Evolutionary conservation across 768 basidiomycete species (phyloP).

Genomic region (Mrakia frigida): DNA sequence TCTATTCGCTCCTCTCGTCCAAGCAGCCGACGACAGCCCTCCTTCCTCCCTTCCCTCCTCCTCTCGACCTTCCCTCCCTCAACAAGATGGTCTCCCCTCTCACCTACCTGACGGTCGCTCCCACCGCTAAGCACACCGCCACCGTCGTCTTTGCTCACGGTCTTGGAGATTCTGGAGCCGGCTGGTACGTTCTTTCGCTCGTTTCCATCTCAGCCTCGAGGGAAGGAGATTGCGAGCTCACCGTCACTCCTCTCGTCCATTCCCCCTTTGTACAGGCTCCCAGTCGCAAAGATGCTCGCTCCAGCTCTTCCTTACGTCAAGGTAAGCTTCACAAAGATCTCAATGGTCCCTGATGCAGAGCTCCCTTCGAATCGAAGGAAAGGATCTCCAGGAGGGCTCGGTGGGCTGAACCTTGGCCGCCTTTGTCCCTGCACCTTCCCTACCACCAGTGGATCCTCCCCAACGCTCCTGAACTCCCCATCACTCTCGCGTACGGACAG

Average conservation of each 20-base stretch:
- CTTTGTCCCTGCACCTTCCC: constrained; percentile 44
- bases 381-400: constrained; percentile 72
- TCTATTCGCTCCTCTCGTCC: background rate
- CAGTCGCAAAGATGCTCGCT: constrained; percentile 36
- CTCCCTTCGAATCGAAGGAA: constrained; percentile 53
- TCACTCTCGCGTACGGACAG: constrained; percentile 70
- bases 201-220: background rate
- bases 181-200: background rate
- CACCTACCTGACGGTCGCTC: constrained; percentile 20
- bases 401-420: constrained; percentile 52
- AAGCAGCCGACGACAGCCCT: background rate
- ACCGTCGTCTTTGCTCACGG: constrained; percentile 85
- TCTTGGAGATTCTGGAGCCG: constrained; percentile 45
- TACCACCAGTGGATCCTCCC: constrained; percentile 89
- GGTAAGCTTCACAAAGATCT: constrained; percentile 22
- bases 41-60: background rate
- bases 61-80: background rate
- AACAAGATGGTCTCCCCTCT: constrained; percentile 11
- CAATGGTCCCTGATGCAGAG: too few species aligned
- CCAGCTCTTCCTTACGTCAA: constrained; percentile 32
- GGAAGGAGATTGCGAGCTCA: constrained; percentile 11
- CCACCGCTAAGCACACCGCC: constrained; percentile 61
- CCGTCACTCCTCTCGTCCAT: background rate
- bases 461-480: constrained; percentile 61
- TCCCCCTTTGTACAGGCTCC: constrained; percentile 19